Percentiles rank a stretch among this genome's conserved stretches.
phyloP scores from a whole-genome alignment of 768 basidiomycete genomes.

The Crucibulum laeve region DNA sequence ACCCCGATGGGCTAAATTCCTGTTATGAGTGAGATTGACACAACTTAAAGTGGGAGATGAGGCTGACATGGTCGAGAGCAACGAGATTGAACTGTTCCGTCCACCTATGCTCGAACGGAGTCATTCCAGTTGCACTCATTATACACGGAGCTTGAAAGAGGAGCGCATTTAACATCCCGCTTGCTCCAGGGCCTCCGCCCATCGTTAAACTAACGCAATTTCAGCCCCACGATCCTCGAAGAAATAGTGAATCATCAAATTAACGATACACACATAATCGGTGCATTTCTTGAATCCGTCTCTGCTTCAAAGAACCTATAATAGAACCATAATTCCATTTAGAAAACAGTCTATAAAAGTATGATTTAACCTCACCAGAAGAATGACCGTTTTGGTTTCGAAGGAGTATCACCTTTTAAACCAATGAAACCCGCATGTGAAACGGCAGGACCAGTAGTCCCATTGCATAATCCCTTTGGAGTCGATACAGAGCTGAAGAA shows the following conservation, averaged over 20 bases:
- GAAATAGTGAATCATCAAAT: not conserved
- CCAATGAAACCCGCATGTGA: constrained; percentile 29
- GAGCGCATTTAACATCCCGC: constrained; percentile 22
- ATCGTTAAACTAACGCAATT: constrained; percentile 19
- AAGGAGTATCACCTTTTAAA: constrained; percentile 20
- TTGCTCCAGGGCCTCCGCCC: constrained; percentile 29
- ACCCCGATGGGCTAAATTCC: constrained; percentile 23
- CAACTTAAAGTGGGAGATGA: not conserved
- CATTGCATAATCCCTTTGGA: too few relatives aligned
- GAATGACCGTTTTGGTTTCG: constrained; percentile 15
- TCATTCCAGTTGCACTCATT: constrained; percentile 13
- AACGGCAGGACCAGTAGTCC: too few relatives aligned
- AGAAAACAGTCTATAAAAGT: not conserved
- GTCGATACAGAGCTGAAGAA: too few relatives aligned
- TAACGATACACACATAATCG: constrained; percentile 19
- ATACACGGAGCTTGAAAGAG: constrained; percentile 21
- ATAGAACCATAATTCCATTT: constrained; percentile 6
- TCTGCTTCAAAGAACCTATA: constrained; percentile 29
- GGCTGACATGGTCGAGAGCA: constrained; percentile 20
- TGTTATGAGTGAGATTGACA: not conserved
- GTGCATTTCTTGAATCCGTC: constrained; percentile 18
- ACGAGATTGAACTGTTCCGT: constrained; percentile 19
- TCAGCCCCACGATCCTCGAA: not conserved
- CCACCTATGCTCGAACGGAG: constrained; percentile 20
- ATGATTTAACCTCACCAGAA: constrained; percentile 17